These are phyloP conservation scores for Ailanthus altissimus DNA, from an alignment of 345 rosid species.

Conservation along the genomic window DNA sequence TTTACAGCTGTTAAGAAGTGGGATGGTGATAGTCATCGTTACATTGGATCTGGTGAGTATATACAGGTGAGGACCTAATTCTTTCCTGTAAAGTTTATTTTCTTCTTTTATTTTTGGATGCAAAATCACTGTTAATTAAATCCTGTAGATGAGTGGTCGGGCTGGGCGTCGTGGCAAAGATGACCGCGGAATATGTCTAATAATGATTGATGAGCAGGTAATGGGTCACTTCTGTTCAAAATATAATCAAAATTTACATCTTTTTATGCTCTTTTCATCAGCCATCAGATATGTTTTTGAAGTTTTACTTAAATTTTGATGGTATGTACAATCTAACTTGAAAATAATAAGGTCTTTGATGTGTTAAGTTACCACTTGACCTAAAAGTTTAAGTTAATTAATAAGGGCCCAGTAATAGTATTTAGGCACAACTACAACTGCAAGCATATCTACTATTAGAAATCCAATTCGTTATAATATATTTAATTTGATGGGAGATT, in stretches of 20 bases:
- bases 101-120: constrained; percentile 12
- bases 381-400: neutral
- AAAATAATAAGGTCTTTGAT: neutral
- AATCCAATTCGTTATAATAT: neutral
- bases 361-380: neutral
- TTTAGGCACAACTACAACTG: neutral
- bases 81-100: neutral
- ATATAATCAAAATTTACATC: neutral
- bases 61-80: constrained; percentile 70
- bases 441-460: neutral
- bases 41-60: constrained; percentile 95
- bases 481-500: neutral
- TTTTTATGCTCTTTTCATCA: neutral
- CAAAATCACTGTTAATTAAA: constrained; percentile 22
- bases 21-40: constrained; percentile 98
- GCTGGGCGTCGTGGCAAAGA: constrained; percentile 99
- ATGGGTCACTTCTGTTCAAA: neutral
- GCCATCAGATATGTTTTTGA: neutral
- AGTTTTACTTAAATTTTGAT: constrained; percentile 1
- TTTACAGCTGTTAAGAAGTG: constrained; percentile 94
- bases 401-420: neutral
- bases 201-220: constrained; percentile 97
- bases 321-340: neutral
- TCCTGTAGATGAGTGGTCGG: constrained; percentile 92
- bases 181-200: constrained; percentile 92